Evolutionary conservation across 805 yeast genomes (phyloP).

Genomic region (Allodekkera sacchari): DNA sequence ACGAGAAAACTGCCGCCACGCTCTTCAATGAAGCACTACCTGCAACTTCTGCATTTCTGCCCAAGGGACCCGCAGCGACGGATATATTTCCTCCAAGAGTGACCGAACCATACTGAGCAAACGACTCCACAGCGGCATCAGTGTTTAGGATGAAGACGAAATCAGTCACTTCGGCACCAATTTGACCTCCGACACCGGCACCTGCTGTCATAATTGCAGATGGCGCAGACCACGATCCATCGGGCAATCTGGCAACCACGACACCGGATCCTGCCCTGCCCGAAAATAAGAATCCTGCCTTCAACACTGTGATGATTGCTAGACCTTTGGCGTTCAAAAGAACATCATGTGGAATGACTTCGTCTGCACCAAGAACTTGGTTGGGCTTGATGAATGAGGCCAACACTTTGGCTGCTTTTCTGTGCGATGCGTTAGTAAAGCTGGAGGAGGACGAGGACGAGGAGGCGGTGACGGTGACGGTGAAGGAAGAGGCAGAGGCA

Average conservation of each 20-base stretch:
- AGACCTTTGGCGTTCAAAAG: slow-evolving; percentile 87
- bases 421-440: slow-evolving; percentile 16
- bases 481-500: too few species aligned
- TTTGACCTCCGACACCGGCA: slow-evolving; percentile 97
- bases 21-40: slow-evolving; percentile 84
- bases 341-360: slow-evolving; percentile 83
- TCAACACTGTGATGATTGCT: slow-evolving; percentile 86
- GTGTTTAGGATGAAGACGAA: slow-evolving; percentile 89
- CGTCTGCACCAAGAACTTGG: slow-evolving; percentile 82
- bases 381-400: slow-evolving; percentile 91
- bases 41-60: slow-evolving; percentile 96
- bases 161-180: slow-evolving; percentile 94
- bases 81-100: slow-evolving; percentile 94
- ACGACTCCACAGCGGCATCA: slow-evolving; percentile 82
- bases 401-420: slow-evolving; percentile 89
- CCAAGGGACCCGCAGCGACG: slow-evolving; percentile 95
- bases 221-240: slow-evolving; percentile 97
- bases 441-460: too few species aligned
- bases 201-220: slow-evolving; percentile 94
- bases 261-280: slow-evolving; percentile 98
- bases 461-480: not conserved
- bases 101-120: slow-evolving; percentile 88
- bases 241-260: slow-evolving; percentile 86
- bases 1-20: slow-evolving; percentile 86
- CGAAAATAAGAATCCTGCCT: slow-evolving; percentile 92